Evolutionary conservation across 163 green algal genomes (phyloP).

Genomic region (Coccomyxa subellipsoidea): DNA sequence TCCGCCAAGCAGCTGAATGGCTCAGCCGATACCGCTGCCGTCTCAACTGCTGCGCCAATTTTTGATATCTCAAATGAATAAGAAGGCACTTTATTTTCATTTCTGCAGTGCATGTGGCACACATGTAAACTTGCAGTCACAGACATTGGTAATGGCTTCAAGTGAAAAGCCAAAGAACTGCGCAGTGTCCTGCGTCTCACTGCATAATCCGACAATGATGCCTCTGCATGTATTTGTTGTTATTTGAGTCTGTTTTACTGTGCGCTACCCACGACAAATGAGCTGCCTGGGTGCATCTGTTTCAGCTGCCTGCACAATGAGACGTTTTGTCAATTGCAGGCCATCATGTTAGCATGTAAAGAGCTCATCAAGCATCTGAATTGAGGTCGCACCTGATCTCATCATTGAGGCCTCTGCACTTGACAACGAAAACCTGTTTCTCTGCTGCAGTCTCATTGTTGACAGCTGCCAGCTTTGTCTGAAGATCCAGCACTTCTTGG

Average conservation of each 20-base stretch:
- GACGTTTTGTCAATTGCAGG: too few species aligned
- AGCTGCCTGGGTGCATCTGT: neutral
- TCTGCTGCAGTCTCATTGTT: neutral
- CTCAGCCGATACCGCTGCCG: neutral
- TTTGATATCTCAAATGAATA: conserved; percentile 7
- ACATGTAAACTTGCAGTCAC: too few species aligned
- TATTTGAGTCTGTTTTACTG: neutral
- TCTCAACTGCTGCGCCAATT: neutral
- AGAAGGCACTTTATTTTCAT: neutral
- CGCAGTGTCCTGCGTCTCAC: too few species aligned
- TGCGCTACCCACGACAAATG: neutral
- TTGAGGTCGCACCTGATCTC: neutral
- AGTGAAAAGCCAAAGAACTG: too few species aligned
- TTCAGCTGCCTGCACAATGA: neutral
- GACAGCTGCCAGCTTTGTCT: neutral
- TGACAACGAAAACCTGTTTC: neutral
- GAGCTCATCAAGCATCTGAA: neutral
- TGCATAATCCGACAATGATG: neutral
- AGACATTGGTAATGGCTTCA: neutral
- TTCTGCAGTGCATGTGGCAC: too few species aligned
- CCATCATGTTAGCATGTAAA: too few species aligned
- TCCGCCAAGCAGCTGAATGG: neutral
- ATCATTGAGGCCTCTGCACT: neutral
- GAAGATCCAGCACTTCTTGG: neutral
- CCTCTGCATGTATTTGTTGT: too few species aligned